A percentile compares a stretch with the other conserved stretches of the same genome.
Conservation (phyloP, 805 yeast species). For the Ascoidea rubescens region DNA sequence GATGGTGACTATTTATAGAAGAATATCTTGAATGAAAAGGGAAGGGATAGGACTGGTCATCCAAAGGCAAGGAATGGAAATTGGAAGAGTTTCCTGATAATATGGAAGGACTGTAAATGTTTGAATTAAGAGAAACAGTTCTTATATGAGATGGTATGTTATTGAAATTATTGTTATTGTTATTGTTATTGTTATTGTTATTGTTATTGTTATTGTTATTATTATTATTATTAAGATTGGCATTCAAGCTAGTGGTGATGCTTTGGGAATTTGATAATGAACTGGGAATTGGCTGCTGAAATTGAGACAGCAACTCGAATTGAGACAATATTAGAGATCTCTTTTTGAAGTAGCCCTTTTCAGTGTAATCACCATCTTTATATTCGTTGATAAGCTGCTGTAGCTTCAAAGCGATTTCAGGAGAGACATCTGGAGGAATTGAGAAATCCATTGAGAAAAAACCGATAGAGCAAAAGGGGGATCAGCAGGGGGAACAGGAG, state of each 20-base stretch:
- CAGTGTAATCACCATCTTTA: conserved; percentile 59
- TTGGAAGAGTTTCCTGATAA: not conserved
- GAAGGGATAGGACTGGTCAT: no score
- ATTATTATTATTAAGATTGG: not conserved
- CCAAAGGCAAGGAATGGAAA: not conserved
- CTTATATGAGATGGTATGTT: not conserved
- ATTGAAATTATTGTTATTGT: not conserved
- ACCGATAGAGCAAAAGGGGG: not conserved
- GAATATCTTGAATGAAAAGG: no score
- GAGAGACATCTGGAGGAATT: conserved; percentile 28
- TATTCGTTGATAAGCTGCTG: conserved; percentile 33
- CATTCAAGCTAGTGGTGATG: conserved; percentile 12
- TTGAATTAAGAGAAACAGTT: not conserved
- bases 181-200: not conserved
- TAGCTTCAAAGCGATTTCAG: conserved; percentile 22
- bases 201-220: not conserved
- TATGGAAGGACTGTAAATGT: not conserved
- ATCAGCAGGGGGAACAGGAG: no score
- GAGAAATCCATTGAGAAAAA: conserved; percentile 29
- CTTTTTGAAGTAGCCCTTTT: conserved; percentile 55
- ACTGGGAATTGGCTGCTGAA: conserved; percentile 1
- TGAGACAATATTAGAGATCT: conserved; percentile 2
- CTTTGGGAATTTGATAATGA: conserved; percentile 1
- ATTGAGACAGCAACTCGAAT: conserved; percentile 2
- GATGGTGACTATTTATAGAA: no score